Evolutionary conservation across 805 yeast genomes (phyloP), one percentile per base, ranked within the genome.

Genomic region (Metschnikowia baotianmanensis): DNA sequence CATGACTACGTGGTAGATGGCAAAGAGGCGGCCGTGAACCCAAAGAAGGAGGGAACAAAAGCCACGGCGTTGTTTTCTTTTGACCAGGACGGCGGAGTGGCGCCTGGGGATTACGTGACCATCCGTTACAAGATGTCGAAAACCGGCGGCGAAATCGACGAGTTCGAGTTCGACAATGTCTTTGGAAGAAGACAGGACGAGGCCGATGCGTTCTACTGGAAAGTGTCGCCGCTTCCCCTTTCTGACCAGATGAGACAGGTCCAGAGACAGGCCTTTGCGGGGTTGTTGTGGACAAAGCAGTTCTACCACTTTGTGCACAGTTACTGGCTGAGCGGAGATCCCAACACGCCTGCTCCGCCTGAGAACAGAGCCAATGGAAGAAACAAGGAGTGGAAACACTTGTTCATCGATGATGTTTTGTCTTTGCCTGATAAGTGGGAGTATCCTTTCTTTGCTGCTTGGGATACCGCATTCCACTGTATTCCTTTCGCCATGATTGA

Each of bases 401-500:
- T 89, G 61, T 87, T 87, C 65, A 83, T 86, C 55, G 91, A 87
- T 58, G 96, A 89, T 61, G 76, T 89, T 34, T 71, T 89, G 52
- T 86, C 95, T 1, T 75, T 89, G 71, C 96, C 96, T 2, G 97
- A 89, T 59, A 90, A 88, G 60, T 89, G 96, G 87, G 97, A 89
- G 63, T 89, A 89, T 62, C 96, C 96, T 10, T 89, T 89, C 61
- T 89, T 89, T 61, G 96, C 96, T 12, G 91, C 96, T 3, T 89
- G 97, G 97, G 97, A 89, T 63, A 83, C 95, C 4, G 95, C 96
- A 0, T 89, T 89, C 79, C 97, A 89, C 65, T 86, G 96, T 54
- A 78, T 89, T 52, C 96, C 97, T 10, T 67, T 89, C 47, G 91
- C 96, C 5, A 86, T 89, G 89, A 80, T 89, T 56, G 97, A 89